Evolutionary conservation across 495 filamentous ascomycete genomes (phyloP), one percentile per base, ranked within the genome.

Genomic region (Glonium stellatum): DNA sequence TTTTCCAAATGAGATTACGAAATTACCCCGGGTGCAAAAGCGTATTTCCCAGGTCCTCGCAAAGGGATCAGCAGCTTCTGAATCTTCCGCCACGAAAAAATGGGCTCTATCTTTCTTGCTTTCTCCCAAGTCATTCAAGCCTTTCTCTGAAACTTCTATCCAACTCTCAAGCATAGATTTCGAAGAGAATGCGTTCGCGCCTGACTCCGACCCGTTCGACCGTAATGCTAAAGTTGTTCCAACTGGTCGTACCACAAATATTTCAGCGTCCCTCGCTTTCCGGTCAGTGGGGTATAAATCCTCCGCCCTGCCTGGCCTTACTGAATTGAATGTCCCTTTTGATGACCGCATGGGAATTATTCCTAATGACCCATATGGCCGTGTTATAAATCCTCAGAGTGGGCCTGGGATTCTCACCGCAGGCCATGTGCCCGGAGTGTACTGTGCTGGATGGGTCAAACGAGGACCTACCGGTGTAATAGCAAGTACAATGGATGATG

Each of bases 391-490:
- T 35, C 71, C 77, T 5, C 42, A 36, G 19, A 53, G 6, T 36
- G 69, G 67, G 18, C 68, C 60, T 21, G 72, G 57, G 65, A 67
- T 53, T 10, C 56, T 58, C 41, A 66, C 60, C 4, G 62, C 60
- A 31, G 73, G 77, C 27, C 72, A 79, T 37, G 73, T 95, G 0
- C 87, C 88, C 1, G 95, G 95, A 0, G 67, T 96, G 18, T 98
- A 98, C 72, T 92, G 90, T 63, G 89, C 92, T 21, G 93, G 93
- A 4, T 98, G 93, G 93, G 92, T 96, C 21, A 97, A 97, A 73
- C 80, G 89, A 44, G 93, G 93, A 0, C 95, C 93, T 0, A 95
- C 91, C 5, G 93, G 93, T 5, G 92, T 97, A 3, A 97, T 98
- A 71, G 92, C 93, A 10, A 90, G 85, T 27, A 98, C 93, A 0